Percentiles rank a stretch among this genome's conserved stretches.
Conservation (phyloP, 768 basidiomycete genomes). For the Boletales sp. region DNA sequence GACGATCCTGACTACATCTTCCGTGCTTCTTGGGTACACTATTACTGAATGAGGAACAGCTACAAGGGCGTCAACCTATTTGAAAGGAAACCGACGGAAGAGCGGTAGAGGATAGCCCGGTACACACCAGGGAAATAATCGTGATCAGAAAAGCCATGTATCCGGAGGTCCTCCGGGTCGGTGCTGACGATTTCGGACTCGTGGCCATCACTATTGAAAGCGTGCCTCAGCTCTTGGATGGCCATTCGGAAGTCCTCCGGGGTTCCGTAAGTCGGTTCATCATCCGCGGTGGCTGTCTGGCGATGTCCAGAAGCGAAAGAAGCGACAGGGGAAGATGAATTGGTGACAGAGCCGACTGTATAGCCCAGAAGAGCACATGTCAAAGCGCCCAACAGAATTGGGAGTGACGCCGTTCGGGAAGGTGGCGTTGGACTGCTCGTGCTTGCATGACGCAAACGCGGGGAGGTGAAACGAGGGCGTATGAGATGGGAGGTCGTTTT, state of each 20-base stretch:
- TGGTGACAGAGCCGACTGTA: constrained; percentile 14
- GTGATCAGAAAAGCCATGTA: constrained; percentile 54
- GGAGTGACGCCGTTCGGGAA: constrained; percentile 1
- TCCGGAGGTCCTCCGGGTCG: constrained; percentile 46
- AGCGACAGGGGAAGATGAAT: constrained; percentile 1
- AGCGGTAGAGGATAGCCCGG: no score
- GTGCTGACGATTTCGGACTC: constrained; percentile 39
- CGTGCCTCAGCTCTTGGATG: constrained; percentile 43
- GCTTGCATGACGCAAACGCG: constrained; percentile 9
- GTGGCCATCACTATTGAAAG: constrained; percentile 26
- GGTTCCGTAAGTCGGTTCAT: constrained; percentile 43
- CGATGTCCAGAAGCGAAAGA: constrained; percentile 5
- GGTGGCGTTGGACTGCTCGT: background rate
- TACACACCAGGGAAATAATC: constrained; percentile 48
- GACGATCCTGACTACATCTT: constrained; percentile 79
- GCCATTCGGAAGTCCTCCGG: constrained; percentile 50
- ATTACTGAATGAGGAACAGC: constrained; percentile 54
- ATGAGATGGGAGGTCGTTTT: background rate
- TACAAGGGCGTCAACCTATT: constrained; percentile 10
- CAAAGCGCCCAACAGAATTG: constrained; percentile 15
- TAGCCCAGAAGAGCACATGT: constrained; percentile 20
- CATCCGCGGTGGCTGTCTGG: background rate
- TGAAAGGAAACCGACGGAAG: no score
- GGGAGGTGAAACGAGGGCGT: background rate
- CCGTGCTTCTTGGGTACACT: constrained; percentile 64